Conservation (phyloP, 345 rosid genomes). For the Excoecaria agallocha region DNA sequence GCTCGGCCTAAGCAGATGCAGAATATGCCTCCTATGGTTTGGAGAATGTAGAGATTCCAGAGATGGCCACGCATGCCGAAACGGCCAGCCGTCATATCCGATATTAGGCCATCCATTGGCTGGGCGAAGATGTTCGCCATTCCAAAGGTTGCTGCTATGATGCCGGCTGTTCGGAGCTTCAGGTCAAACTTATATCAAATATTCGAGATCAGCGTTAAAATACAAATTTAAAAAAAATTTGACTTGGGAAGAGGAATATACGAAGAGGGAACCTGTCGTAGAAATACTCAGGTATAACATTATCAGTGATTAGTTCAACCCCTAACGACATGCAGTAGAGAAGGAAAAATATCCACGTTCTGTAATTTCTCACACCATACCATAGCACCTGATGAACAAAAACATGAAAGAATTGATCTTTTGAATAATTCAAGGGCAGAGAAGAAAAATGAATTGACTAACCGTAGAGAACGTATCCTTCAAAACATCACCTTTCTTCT, state of each 20-base stretch:
- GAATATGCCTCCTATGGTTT: conserved; percentile 67
- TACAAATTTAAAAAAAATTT: no score
- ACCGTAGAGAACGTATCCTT: conserved; percentile 77
- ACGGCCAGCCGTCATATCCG: conserved; percentile 50
- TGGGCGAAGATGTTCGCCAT: conserved; percentile 78
- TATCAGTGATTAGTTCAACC: conserved; percentile 73
- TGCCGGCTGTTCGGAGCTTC: conserved; percentile 69
- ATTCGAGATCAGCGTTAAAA: no score
- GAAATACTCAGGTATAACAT: conserved; percentile 80
- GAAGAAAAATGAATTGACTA: no score
- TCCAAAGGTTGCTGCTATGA: conserved; percentile 76
- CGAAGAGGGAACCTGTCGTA: conserved; percentile 46
- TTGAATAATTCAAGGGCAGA: no score
- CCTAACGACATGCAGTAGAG: conserved; percentile 89
- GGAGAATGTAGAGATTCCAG: conserved; percentile 71
- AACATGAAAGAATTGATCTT: not conserved
- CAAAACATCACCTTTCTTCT: conserved; percentile 67
- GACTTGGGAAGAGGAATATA: conserved; percentile 27
- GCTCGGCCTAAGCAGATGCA: conserved; percentile 76
- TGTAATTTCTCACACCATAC: conserved; percentile 76
- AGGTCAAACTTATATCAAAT: conserved; percentile 52
- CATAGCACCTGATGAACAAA: conserved; percentile 53
- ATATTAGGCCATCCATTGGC: conserved; percentile 69
- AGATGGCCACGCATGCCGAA: conserved; percentile 84
- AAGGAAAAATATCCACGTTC: conserved; percentile 87